phyloP scores from a whole-genome alignment of 2,329 filamentous ascomycete species.

The Aspergillus cejpii region DNA sequence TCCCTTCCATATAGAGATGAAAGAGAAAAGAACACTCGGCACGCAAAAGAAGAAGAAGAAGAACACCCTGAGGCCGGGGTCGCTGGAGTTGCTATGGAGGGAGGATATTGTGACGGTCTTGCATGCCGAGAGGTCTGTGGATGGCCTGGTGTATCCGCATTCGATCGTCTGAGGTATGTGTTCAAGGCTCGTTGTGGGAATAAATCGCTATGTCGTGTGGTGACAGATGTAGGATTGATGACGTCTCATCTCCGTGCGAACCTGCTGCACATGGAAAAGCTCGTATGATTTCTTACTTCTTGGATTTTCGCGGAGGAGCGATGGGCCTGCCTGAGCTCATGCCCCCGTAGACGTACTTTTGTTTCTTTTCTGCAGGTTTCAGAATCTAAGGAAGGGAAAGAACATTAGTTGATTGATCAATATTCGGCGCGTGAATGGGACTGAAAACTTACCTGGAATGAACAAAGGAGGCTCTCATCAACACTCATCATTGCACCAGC shows the following conservation, averaged over 20 bases:
- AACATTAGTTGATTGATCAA: slow-evolving; percentile 12
- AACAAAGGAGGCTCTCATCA: slow-evolving; percentile 95
- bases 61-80: slow-evolving; percentile 9
- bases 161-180: slow-evolving; percentile 22
- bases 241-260: slow-evolving; percentile 85
- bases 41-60: slow-evolving; percentile 12
- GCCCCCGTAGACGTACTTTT: slow-evolving; percentile 90
- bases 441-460: slow-evolving; percentile 71
- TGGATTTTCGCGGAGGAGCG: slow-evolving; percentile 65
- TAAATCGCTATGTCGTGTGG: slow-evolving; percentile 20
- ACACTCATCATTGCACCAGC: slow-evolving; percentile 99
- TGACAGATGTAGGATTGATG: slow-evolving; percentile 24
- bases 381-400: slow-evolving; percentile 64
- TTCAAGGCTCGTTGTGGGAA: slow-evolving; percentile 25
- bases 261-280: slow-evolving; percentile 70
- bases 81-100: slow-evolving; percentile 19
- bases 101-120: slow-evolving; percentile 16
- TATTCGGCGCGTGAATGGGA: not conserved
- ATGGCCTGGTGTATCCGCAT: slow-evolving; percentile 17
- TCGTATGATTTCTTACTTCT: slow-evolving; percentile 66
- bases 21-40: slow-evolving; percentile 13
- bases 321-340: slow-evolving; percentile 63
- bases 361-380: slow-evolving; percentile 99
- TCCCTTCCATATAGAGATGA: slow-evolving; percentile 23
- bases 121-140: slow-evolving; percentile 18